These are phyloP conservation scores for Solanum raphanifolium DNA, from an alignment of 257 asterid species.

Conservation along the genomic window DNA sequence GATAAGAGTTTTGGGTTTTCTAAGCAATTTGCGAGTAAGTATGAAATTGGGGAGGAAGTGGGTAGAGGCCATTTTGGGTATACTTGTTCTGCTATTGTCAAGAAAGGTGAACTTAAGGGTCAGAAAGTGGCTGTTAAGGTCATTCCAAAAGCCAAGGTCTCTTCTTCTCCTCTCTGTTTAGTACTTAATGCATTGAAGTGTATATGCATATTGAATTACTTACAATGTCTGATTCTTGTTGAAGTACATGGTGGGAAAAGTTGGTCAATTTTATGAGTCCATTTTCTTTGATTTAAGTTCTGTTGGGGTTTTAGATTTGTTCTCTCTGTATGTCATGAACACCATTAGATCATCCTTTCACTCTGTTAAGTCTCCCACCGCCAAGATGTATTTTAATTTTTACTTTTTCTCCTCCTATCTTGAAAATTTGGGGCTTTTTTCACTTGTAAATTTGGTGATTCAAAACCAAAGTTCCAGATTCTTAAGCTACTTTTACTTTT, in stretches of 20 bases:
- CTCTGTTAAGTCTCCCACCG: not conserved
- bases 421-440: not conserved
- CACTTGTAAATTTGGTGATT: not conserved
- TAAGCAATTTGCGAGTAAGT: constrained; percentile 35
- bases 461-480: not conserved
- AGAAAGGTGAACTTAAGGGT: constrained; percentile 53
- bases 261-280: not conserved
- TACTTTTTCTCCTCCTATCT: not conserved
- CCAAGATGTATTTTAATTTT: not conserved
- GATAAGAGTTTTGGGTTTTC: constrained; percentile 59
- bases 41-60: constrained; percentile 50
- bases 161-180: not conserved
- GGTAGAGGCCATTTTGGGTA: constrained; percentile 75
- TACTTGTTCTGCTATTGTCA: constrained; percentile 46
- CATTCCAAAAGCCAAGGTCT: constrained; percentile 55
- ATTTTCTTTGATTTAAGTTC: not conserved
- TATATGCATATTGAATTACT: not conserved
- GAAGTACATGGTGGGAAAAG: not conserved
- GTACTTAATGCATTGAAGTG: not conserved
- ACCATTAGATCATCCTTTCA: not conserved
- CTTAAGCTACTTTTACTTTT: not conserved
- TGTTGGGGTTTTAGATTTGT: not conserved
- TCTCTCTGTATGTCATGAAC: not conserved
- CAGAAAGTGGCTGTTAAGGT: constrained; percentile 62
- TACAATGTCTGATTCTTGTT: not conserved